Evolutionary conservation across 1,284 basidiomycete genomes (phyloP).

Genomic region (Ceratobasidium papillatum): DNA sequence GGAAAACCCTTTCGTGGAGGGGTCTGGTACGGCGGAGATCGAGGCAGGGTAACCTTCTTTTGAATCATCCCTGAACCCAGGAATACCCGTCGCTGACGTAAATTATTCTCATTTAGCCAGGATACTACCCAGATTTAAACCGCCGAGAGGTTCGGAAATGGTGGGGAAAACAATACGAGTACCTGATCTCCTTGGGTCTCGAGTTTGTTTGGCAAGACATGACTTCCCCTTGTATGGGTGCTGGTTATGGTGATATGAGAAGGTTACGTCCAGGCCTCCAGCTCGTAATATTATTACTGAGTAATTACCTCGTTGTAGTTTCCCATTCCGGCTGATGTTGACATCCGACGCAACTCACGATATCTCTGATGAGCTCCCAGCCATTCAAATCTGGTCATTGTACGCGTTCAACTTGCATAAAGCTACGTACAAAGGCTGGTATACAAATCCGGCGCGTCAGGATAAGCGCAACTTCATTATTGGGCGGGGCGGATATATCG

Average conservation of each 20-base stretch:
- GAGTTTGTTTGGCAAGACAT: constrained; percentile 43
- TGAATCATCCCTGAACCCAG: background rate
- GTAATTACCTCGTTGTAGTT: background rate
- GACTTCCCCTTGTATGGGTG: constrained; percentile 40
- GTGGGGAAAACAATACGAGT: constrained; percentile 40
- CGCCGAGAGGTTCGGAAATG: constrained; percentile 27
- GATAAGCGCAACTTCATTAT: constrained; percentile 41
- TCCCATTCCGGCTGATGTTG: constrained; percentile 32
- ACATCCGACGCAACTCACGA: constrained; percentile 26
- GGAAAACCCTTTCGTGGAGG: constrained; percentile 35
- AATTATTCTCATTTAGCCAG: constrained; percentile 19
- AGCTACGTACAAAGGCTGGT: constrained; percentile 38
- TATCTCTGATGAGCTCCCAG: background rate
- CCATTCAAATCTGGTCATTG: constrained; percentile 35
- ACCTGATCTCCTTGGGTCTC: constrained; percentile 29
- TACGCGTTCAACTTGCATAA: constrained; percentile 41
- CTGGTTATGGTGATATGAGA: constrained; percentile 40
- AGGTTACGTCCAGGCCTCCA: background rate
- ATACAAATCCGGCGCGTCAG: constrained; percentile 15
- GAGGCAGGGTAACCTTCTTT: constrained; percentile 23
- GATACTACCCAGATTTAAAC: constrained; percentile 40
- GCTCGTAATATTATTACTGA: too few relatives aligned
- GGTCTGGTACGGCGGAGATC: constrained; percentile 33
- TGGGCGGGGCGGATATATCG: constrained; percentile 35
- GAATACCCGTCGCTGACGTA: background rate